Evolutionary conservation across 108 stramenopile species (phyloP).

Genomic region (Skeletonema tropicum): DNA sequence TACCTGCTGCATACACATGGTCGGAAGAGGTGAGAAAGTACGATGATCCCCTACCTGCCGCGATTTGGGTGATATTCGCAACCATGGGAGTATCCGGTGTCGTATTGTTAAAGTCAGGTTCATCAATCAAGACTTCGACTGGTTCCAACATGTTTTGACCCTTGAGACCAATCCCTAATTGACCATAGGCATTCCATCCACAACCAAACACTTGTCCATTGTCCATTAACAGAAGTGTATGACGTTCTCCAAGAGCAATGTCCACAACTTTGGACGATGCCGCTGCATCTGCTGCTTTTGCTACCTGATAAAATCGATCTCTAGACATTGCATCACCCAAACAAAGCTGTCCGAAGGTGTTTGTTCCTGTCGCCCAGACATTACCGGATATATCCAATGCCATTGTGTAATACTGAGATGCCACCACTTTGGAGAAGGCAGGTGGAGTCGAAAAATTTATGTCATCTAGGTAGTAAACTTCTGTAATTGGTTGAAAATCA

Average conservation of each 20-base stretch:
- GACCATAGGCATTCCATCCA: constrained; percentile 44
- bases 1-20: constrained; percentile 27
- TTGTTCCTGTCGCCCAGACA: constrained; percentile 29
- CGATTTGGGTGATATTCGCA: background rate
- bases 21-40: constrained; percentile 36
- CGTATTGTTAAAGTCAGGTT: constrained; percentile 1
- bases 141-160: constrained; percentile 3
- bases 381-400: constrained; percentile 22
- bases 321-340: constrained; percentile 12
- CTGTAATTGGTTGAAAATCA: constrained; percentile 8
- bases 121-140: constrained; percentile 14
- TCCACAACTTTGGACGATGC: constrained; percentile 16
- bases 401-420: constrained; percentile 33
- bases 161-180: constrained; percentile 24
- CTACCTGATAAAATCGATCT: constrained; percentile 16
- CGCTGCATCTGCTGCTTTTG: background rate
- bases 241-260: constrained; percentile 38
- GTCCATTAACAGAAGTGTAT: constrained; percentile 26
- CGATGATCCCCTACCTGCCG: constrained; percentile 38
- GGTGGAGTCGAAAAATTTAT: constrained; percentile 9
- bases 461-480: background rate
- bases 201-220: constrained; percentile 40
- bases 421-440: constrained; percentile 18
- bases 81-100: background rate
- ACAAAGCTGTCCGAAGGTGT: constrained; percentile 32